Evolutionary conservation across 495 filamentous ascomycete genomes (phyloP).

Genomic region (Podospora anserina): DNA sequence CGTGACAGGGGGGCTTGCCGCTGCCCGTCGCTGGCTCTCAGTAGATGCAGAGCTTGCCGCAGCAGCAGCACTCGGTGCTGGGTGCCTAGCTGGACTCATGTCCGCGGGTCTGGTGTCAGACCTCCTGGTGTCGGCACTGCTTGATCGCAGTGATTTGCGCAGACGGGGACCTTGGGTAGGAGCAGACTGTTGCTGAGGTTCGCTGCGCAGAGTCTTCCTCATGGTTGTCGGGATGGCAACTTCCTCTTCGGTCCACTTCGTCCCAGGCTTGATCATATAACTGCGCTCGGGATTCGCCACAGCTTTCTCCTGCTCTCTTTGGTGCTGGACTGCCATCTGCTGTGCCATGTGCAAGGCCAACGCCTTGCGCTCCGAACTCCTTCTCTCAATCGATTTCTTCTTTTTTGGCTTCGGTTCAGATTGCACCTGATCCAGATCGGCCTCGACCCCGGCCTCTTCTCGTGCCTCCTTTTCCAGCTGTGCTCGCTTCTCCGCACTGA

Average conservation of each 20-base stretch:
- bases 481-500: constrained; percentile 55
- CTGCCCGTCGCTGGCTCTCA: constrained; percentile 15
- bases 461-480: constrained; percentile 55
- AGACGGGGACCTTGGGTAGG: constrained; percentile 16
- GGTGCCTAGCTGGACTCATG: constrained; percentile 1
- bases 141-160: constrained; percentile 33
- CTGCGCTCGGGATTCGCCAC: constrained; percentile 27
- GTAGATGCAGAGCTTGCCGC: constrained; percentile 11
- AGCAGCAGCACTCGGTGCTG: constrained; percentile 13
- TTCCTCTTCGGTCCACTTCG: constrained; percentile 30
- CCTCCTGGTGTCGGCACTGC: constrained; percentile 5
- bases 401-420: constrained; percentile 35
- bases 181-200: constrained; percentile 17
- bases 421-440: constrained; percentile 39
- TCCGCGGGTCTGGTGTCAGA: constrained; percentile 3
- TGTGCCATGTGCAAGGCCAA: constrained; percentile 30
- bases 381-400: constrained; percentile 38
- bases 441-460: constrained; percentile 47
- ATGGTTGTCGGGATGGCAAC: constrained; percentile 21
- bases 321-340: constrained; percentile 26
- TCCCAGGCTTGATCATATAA: constrained; percentile 44
- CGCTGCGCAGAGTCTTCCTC: constrained; percentile 27
- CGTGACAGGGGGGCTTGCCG: constrained; percentile 14
- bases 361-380: constrained; percentile 30
- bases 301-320: constrained; percentile 2